Base-by-base conservation (phyloP, 495 filamentous ascomycete species). In the Penicillium egyptiacum region DNA sequence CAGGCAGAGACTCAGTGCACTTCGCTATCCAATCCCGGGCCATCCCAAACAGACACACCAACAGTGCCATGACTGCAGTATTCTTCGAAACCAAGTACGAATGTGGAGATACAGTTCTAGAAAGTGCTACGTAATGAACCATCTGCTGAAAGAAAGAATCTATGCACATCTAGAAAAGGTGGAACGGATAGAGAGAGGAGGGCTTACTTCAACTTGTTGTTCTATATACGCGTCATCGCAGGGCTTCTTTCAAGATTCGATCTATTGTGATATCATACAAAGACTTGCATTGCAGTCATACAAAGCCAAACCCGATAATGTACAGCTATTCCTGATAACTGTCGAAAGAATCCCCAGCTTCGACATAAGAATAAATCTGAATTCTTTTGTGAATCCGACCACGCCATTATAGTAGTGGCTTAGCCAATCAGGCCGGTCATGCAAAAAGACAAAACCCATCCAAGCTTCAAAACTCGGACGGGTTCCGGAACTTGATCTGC, bases 261-360 rank as follows among this genome's bases (percentile, higher is more conserved):
- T 50, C 30, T 50, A 8, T 19, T n/a, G 30, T 37, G 47, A 31
- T 37, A 50, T 50, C 30, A 50, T 35, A 37, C 31, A 50, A 17
- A 40, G 49, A 26, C 49, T 41, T 28, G 26, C 6, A 28, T 17
- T 19, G 35, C 23, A 28, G 33, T 23, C 5, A 40, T 30, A 20
- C 49, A 52, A 30, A 17, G n/a, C 8, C 35, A 41, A n/a, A 26
- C 37, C 9, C 26, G 12, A 33, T 53, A 16, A 53, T 44, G 25
- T 30, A 53, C 17, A 53, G 7, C 4, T 28, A 43, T 19, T 14
- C n/a, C n/a, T 31, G 16, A 14, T 33, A 20, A 43, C 7, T 10
- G 31, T n/a, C 12, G 20, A 17, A 23, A 35, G 20, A 23, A 10
- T 37, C 12, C 17, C 7, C 31, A 31, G 17, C 5, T 37, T 37